Conservation (phyloP, 345 rosid species). For the Eutrema heterophyllum region DNA sequence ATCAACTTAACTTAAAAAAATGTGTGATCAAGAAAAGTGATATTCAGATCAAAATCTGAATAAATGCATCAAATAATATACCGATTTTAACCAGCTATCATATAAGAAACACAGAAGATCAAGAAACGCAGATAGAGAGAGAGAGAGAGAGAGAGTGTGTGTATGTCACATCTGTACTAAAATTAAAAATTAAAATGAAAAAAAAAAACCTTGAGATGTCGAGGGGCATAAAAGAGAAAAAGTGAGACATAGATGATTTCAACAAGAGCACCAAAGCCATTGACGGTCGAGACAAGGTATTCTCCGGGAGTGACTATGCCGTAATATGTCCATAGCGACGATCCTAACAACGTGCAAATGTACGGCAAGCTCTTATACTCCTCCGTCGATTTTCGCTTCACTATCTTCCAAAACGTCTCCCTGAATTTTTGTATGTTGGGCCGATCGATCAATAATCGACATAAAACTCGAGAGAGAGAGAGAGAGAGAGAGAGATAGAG, state of each 20-base stretch:
- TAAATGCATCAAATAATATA: not conserved
- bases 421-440: slow-evolving; percentile 19
- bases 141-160: not conserved
- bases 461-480: not conserved
- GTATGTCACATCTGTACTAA: too few species aligned
- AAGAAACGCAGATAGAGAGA: not conserved
- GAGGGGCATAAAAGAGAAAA: slow-evolving; percentile 57
- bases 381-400: slow-evolving; percentile 60
- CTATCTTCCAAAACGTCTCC: slow-evolving; percentile 68
- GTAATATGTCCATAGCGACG: slow-evolving; percentile 68
- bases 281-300: slow-evolving; percentile 67
- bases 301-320: slow-evolving; percentile 69
- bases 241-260: slow-evolving; percentile 49
- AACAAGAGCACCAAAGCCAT: slow-evolving; percentile 60
- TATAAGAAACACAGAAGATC: slow-evolving; percentile 18
- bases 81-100: slow-evolving; percentile 15
- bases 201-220: slow-evolving; percentile 41
- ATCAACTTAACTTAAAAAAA: not conserved
- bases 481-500: too few species aligned
- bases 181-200: not conserved
- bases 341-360: slow-evolving; percentile 52
- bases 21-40: not conserved
- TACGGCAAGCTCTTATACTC: slow-evolving; percentile 74
- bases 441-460: not conserved
- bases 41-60: slow-evolving; percentile 26